These are phyloP conservation scores for Tricharina praecox DNA, from an alignment of 495 filamentous ascomycete genomes.

Conservation along the genomic window DNA sequence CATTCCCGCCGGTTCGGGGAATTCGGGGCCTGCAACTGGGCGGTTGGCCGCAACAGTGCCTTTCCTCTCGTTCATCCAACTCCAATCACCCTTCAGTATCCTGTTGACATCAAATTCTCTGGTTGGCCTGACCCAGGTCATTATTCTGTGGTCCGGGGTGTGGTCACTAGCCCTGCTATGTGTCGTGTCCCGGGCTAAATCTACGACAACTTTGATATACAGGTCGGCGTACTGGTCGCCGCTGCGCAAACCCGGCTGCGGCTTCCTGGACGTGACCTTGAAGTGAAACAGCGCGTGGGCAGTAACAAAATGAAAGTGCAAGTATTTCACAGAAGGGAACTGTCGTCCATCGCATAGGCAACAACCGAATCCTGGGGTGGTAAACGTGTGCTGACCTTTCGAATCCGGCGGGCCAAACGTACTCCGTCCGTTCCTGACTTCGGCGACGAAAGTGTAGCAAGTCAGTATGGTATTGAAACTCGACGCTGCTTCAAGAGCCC, in stretches of 20 bases:
- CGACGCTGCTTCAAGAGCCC: no score
- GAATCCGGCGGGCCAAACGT: conserved; percentile 13
- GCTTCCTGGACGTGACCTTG: conserved; percentile 14
- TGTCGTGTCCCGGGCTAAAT: conserved; percentile 20
- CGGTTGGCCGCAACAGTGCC: conserved; percentile 5
- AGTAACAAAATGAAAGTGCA: conserved; percentile 22
- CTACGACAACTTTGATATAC: conserved; percentile 17
- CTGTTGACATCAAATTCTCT: conserved; percentile 14
- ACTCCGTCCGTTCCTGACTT: conserved; percentile 15
- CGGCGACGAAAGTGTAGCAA: conserved; percentile 12
- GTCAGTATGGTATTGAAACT: not conserved
- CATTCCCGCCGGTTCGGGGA: not conserved
- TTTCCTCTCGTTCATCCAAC: conserved; percentile 24
- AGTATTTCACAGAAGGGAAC: conserved; percentile 12
- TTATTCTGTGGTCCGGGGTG: conserved; percentile 22
- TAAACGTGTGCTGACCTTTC: conserved; percentile 17
- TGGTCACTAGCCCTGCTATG: conserved; percentile 20
- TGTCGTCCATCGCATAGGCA: conserved; percentile 23
- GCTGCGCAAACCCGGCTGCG: conserved; percentile 6
- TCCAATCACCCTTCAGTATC: conserved; percentile 22
- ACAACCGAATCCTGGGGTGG: conserved; percentile 17
- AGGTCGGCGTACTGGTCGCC: conserved; percentile 12
- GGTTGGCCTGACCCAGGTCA: conserved; percentile 23
- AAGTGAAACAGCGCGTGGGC: conserved; percentile 23
- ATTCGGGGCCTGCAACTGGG: conserved; percentile 9